These are phyloP conservation scores for Calamus simplicifolius DNA, from an alignment of 176 grass and related monocot species.

Conservation along the genomic window DNA sequence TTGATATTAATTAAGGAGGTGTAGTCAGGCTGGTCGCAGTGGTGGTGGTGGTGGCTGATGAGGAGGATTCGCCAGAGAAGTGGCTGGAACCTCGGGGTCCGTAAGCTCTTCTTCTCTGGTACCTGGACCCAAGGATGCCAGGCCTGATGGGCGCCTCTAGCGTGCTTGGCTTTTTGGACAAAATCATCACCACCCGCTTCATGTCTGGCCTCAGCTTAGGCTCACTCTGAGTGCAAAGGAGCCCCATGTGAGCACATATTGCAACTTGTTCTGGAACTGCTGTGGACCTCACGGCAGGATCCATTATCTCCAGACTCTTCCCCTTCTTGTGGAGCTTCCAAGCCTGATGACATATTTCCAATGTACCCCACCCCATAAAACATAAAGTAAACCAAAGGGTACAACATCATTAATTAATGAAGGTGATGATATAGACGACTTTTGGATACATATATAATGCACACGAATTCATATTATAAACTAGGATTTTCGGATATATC, in stretches of 20 bases:
- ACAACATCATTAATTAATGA: no score
- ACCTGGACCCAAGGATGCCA: conserved; percentile 46
- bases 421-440: no score
- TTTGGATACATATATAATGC: no score
- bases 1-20: conserved; percentile 32
- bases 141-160: conserved; percentile 73
- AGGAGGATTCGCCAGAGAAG: conserved; percentile 44
- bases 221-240: conserved; percentile 77
- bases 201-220: conserved; percentile 75
- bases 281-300: conserved; percentile 33
- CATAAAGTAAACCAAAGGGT: no score
- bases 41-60: conserved; percentile 28
- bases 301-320: conserved; percentile 54
- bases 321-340: conserved; percentile 77
- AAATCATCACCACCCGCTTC: conserved; percentile 69
- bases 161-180: conserved; percentile 66
- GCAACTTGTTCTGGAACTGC: conserved; percentile 55
- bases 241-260: conserved; percentile 58
- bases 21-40: conserved; percentile 19
- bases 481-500: no score
- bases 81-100: conserved; percentile 18
- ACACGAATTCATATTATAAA: no score
- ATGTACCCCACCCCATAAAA: no score
- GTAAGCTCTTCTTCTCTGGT: conserved; percentile 35
- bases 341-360: no score